Percentiles rank a stretch among this genome's conserved stretches.
phyloP scores from a whole-genome alignment of 2,329 filamentous ascomycete species.

The Beauveria sp. region DNA sequence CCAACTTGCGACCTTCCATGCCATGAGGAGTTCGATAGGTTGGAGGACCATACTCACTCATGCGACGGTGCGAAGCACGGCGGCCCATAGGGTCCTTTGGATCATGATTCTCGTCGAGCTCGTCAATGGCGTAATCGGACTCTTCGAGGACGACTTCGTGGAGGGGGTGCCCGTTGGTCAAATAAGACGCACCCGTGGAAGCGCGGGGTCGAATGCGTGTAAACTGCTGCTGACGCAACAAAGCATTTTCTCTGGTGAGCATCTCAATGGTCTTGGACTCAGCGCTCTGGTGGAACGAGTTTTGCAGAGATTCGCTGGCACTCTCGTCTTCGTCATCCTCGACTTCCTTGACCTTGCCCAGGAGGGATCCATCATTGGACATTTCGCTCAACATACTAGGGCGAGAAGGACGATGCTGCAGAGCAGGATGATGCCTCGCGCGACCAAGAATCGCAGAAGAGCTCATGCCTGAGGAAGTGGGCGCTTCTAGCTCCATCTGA shows the following conservation, averaged over 20 bases:
- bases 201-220: constrained; percentile 49
- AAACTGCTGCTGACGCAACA: constrained; percentile 47
- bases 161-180: constrained; percentile 51
- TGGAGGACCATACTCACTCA: constrained; percentile 48
- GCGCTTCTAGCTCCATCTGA: constrained; percentile 66
- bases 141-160: constrained; percentile 56
- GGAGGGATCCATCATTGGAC: constrained; percentile 53
- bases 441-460: constrained; percentile 45
- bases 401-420: constrained; percentile 75
- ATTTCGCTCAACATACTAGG: constrained; percentile 70
- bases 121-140: constrained; percentile 65
- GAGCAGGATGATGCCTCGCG: constrained; percentile 54
- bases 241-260: constrained; percentile 54
- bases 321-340: constrained; percentile 57
- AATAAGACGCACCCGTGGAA: constrained; percentile 46
- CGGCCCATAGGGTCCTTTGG: constrained; percentile 37
- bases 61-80: constrained; percentile 40
- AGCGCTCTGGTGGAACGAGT: constrained; percentile 44
- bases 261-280: constrained; percentile 58
- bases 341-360: constrained; percentile 63
- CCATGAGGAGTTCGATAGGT: constrained; percentile 41
- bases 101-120: constrained; percentile 57
- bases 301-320: constrained; percentile 41
- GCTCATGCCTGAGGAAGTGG: constrained; percentile 32
- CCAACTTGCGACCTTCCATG: constrained; percentile 54